phyloP scores from a whole-genome alignment of 257 asterid species.

The Nicotiana benthamiana region DNA sequence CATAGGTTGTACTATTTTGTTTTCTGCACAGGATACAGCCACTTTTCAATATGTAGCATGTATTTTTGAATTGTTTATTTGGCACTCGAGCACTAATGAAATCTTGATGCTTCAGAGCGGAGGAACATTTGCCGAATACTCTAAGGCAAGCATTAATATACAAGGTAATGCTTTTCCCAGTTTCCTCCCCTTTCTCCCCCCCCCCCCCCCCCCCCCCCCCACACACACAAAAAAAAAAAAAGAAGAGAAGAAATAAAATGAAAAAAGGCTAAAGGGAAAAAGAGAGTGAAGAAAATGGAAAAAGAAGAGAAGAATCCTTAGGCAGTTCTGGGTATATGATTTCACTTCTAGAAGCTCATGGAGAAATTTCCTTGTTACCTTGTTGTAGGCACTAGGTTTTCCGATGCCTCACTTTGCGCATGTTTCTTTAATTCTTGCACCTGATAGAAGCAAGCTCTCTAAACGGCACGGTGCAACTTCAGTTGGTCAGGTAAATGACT shows the following conservation, averaged over 20 bases:
- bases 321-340: neutral
- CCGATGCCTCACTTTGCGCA: slow-evolving; percentile 91
- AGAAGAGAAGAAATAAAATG: neutral
- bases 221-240: neutral
- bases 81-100: slow-evolving; percentile 9
- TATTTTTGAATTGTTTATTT: slow-evolving; percentile 5
- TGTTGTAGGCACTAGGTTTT: slow-evolving; percentile 69
- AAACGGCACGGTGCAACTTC: slow-evolving; percentile 99
- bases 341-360: slow-evolving; percentile 24
- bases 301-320: neutral
- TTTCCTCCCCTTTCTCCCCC: neutral
- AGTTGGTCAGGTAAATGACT: slow-evolving; percentile 77
- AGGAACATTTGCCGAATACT: slow-evolving; percentile 97
- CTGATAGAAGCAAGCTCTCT: slow-evolving; percentile 93
- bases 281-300: neutral
- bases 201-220: neutral
- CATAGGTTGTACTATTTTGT: neutral
- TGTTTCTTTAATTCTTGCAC: slow-evolving; percentile 90
- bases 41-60: neutral
- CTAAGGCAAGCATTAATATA: slow-evolving; percentile 91
- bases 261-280: neutral
- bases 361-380: slow-evolving; percentile 9
- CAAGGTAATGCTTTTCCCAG: slow-evolving; percentile 38
- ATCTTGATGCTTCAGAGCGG: slow-evolving; percentile 62
- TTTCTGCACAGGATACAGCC: neutral